A percentile compares a stretch with the other conserved stretches of the same genome.
These are phyloP conservation scores for Nigrospora osmanthi DNA, from an alignment of 2,329 filamentous ascomycete species.

Conservation along the genomic window DNA sequence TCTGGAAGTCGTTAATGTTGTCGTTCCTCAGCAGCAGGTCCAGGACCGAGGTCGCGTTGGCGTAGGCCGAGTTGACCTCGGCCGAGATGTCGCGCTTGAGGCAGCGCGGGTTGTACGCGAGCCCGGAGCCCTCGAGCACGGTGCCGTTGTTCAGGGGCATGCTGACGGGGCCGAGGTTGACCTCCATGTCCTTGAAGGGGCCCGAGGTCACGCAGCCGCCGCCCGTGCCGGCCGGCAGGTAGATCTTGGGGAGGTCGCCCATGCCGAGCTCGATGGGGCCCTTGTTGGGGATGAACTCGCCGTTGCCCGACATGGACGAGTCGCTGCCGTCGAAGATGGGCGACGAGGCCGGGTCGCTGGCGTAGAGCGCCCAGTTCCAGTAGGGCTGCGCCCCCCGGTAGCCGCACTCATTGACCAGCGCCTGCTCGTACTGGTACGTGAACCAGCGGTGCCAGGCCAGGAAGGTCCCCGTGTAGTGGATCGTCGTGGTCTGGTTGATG, in stretches of 20 bases:
- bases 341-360: constrained; percentile 24
- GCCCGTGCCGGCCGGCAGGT: constrained; percentile 33
- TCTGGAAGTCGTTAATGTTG: constrained; percentile 25
- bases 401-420: constrained; percentile 13
- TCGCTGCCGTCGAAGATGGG: constrained; percentile 40
- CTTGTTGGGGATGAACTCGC: constrained; percentile 11
- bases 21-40: constrained; percentile 6
- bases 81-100: constrained; percentile 14
- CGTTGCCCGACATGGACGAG: constrained; percentile 33
- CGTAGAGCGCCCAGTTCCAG: constrained; percentile 31
- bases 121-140: constrained; percentile 6
- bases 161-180: constrained; percentile 20
- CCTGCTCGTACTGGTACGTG: constrained; percentile 11
- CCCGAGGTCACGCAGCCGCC: constrained; percentile 40
- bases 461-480: constrained; percentile 14
- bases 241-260: constrained; percentile 3
- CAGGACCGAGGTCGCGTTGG: constrained; percentile 19
- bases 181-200: constrained; percentile 25
- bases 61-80: constrained; percentile 12
- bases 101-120: constrained; percentile 26
- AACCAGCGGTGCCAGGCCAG: constrained; percentile 15
- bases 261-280: constrained; percentile 5
- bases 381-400: constrained; percentile 20
- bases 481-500: constrained; percentile 12
- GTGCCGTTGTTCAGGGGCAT: constrained; percentile 10